A percentile compares a stretch with the other conserved stretches of the same genome.
phyloP scores from a whole-genome alignment of 2,329 filamentous ascomycete species.

The Aureobasidium sp. region DNA sequence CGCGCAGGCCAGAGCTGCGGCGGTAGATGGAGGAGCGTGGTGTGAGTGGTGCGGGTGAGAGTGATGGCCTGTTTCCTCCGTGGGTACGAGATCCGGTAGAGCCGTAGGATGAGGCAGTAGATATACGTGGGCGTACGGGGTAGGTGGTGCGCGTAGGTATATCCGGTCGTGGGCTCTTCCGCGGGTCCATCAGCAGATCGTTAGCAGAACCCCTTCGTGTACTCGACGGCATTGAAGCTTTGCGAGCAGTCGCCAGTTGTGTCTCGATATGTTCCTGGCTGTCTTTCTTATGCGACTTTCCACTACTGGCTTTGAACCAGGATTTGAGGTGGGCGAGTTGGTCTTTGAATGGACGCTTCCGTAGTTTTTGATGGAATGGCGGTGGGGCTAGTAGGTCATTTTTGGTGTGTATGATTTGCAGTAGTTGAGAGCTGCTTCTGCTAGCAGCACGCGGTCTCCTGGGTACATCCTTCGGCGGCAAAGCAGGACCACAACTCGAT shows the following conservation, averaged over 20 bases:
- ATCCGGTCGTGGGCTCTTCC: slow-evolving; percentile 25
- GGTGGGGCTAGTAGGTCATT: slow-evolving; percentile 47
- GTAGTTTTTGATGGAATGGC: slow-evolving; percentile 47
- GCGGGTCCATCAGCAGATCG: neutral
- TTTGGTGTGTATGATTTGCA: slow-evolving; percentile 71
- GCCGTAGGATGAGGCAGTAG: slow-evolving; percentile 32
- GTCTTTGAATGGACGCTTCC: slow-evolving; percentile 55
- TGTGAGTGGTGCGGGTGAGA: slow-evolving; percentile 80
- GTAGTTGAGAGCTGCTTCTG: slow-evolving; percentile 60
- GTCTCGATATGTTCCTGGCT: neutral
- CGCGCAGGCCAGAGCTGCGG: slow-evolving; percentile 73
- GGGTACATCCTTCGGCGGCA: slow-evolving; percentile 76
- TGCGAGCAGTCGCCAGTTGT: neutral
- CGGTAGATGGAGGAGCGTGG: slow-evolving; percentile 72
- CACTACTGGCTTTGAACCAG: slow-evolving; percentile 53
- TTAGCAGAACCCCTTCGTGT: slow-evolving; percentile 1
- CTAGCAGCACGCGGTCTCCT: slow-evolving; percentile 43
- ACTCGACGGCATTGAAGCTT: neutral
- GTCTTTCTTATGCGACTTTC: neutral
- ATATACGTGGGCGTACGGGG: slow-evolving; percentile 34
- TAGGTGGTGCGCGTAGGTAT: slow-evolving; percentile 30
- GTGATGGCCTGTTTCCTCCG: slow-evolving; percentile 55
- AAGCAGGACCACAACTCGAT: slow-evolving; percentile 66
- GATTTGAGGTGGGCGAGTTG: slow-evolving; percentile 61
- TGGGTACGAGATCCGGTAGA: slow-evolving; percentile 28